Conservation (phyloP, 1,139 yeast genomes). For the Scheffersomyces quercinus region DNA sequence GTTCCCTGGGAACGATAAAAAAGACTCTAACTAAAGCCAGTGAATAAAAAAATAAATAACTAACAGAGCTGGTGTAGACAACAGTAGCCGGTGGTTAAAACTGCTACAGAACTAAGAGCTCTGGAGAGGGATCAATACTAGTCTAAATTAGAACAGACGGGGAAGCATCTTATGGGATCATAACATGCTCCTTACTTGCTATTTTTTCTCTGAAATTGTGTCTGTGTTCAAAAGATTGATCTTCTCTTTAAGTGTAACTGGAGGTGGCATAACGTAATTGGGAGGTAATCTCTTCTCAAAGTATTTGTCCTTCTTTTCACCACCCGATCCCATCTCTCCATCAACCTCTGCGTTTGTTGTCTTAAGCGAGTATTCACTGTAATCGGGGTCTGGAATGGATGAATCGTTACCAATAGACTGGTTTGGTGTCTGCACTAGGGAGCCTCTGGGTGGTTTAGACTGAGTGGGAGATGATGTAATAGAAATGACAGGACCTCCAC, state of each 20-base stretch:
- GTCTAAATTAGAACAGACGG: too few relatives aligned
- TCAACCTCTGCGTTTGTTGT: conserved; percentile 36
- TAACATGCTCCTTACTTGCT: neutral
- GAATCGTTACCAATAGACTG: neutral
- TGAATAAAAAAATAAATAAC: too few relatives aligned
- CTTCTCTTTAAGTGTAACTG: conserved; percentile 32
- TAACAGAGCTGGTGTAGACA: too few relatives aligned
- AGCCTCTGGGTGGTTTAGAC: too few relatives aligned
- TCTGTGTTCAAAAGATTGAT: conserved; percentile 25
- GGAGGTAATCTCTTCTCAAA: conserved; percentile 11
- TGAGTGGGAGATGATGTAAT: too few relatives aligned
- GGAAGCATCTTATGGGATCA: too few relatives aligned
- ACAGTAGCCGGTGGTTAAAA: too few relatives aligned
- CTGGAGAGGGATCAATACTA: too few relatives aligned
- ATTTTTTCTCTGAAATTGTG: conserved; percentile 3
- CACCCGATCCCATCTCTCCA: conserved; percentile 22
- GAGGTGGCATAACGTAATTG: conserved; percentile 17
- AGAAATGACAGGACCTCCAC: too few relatives aligned
- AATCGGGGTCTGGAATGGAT: conserved; percentile 7
- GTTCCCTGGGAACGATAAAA: too few relatives aligned
- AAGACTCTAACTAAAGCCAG: too few relatives aligned
- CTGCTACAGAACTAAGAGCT: too few relatives aligned
- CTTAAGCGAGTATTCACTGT: conserved; percentile 24
- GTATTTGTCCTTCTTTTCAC: conserved; percentile 2
- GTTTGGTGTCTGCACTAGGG: neutral